Percentiles rank a stretch among this genome's conserved stretches.
Conservation (phyloP, 2,329 filamentous ascomycete species). For the Helicocarpus griseus region DNA sequence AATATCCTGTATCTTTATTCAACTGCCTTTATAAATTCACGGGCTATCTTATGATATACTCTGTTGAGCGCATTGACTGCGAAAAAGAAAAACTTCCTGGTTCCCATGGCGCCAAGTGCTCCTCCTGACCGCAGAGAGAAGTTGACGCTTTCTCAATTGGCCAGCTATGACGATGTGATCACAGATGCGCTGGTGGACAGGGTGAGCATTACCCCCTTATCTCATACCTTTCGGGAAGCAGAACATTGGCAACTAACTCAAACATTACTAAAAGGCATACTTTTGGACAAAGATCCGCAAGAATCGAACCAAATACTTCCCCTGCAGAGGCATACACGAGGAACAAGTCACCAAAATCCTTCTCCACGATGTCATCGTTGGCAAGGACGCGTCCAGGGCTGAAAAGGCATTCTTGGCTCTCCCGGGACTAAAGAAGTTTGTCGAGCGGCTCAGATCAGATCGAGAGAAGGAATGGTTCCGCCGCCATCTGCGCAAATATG, state of each 20-base stretch:
- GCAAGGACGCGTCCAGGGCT: constrained; percentile 60
- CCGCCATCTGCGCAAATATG: constrained; percentile 77
- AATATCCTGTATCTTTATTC: neutral
- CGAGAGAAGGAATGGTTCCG: constrained; percentile 81
- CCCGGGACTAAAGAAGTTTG: constrained; percentile 63
- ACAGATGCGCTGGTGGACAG: constrained; percentile 94
- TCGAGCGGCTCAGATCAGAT: constrained; percentile 56
- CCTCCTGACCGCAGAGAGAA: constrained; percentile 47
- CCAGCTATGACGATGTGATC: constrained; percentile 88
- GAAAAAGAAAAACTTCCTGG: too few species aligned
- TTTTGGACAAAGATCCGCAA: constrained; percentile 97
- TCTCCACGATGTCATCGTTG: constrained; percentile 58
- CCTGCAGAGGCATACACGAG: constrained; percentile 66
- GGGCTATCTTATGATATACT: neutral
- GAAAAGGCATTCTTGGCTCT: constrained; percentile 64
- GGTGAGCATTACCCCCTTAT: constrained; percentile 47
- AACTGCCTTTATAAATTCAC: neutral
- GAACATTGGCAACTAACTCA: neutral
- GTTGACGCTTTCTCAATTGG: constrained; percentile 77
- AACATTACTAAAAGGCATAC: constrained; percentile 54
- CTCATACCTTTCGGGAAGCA: constrained; percentile 4
- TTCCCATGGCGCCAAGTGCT: constrained; percentile 13
- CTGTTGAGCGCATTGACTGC: too few species aligned
- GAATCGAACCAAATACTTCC: constrained; percentile 76
- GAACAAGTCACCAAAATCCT: constrained; percentile 53